Percentiles rank a stretch among this genome's conserved stretches.
Evolutionary conservation across 345 rosid species (phyloP).

Genomic region (Populus tremula): DNA sequence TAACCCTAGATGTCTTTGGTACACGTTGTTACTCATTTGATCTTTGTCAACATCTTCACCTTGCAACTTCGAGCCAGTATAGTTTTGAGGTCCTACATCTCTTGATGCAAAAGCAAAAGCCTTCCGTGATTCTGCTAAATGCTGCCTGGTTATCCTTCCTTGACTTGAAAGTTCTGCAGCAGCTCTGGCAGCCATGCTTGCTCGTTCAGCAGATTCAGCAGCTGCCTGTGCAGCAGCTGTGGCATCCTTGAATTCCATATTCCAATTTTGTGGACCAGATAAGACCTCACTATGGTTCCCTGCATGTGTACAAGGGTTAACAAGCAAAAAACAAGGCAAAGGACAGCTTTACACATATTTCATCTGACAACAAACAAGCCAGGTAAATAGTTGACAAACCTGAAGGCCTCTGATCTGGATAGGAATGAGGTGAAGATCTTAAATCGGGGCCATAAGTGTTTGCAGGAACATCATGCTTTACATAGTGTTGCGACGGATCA

Average conservation of each 20-base stretch:
- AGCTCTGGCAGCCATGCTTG: conserved; percentile 91
- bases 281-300: conserved; percentile 27
- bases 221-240: conserved; percentile 90
- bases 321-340: neutral
- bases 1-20: conserved; percentile 22
- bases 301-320: conserved; percentile 27
- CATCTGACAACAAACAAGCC: neutral
- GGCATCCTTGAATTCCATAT: conserved; percentile 78
- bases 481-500: conserved; percentile 32
- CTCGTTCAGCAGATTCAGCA: conserved; percentile 96
- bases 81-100: conserved; percentile 21
- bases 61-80: conserved; percentile 29
- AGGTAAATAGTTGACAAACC: conserved; percentile 33
- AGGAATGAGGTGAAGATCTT: conserved; percentile 38
- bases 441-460: conserved; percentile 30
- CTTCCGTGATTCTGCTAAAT: conserved; percentile 37
- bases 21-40: conserved; percentile 19
- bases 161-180: conserved; percentile 87
- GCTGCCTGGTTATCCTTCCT: conserved; percentile 41
- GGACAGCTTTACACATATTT: neutral
- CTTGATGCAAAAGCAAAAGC: conserved; percentile 28
- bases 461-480: conserved; percentile 26
- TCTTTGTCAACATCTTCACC: conserved; percentile 22
- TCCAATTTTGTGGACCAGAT: conserved; percentile 43
- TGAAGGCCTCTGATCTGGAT: conserved; percentile 30